A percentile compares a stretch with the other conserved stretches of the same genome.
Evolutionary conservation across 768 basidiomycete species (phyloP).

Genomic region (Strobilomyces echinocephalus): DNA sequence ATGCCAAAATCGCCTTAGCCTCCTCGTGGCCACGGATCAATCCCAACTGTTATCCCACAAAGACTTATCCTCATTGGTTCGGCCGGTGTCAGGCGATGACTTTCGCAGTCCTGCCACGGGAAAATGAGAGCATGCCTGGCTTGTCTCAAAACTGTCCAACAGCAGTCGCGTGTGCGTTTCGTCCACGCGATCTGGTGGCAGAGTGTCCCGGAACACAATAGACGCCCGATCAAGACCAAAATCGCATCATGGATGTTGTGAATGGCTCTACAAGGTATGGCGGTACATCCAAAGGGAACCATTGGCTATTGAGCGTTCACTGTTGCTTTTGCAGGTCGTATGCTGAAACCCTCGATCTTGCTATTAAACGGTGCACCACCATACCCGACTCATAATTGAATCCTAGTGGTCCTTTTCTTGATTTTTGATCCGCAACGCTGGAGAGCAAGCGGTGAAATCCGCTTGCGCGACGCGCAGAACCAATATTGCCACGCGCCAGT

Average conservation of each 20-base stretch:
- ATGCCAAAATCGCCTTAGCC: background rate
- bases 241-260: conserved; percentile 2
- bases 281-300: background rate
- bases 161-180: background rate
- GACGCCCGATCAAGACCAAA: too few species aligned
- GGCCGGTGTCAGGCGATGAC: background rate
- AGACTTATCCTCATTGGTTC: background rate
- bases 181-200: background rate
- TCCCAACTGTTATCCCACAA: background rate
- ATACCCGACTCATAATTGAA: background rate
- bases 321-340: background rate
- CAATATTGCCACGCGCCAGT: background rate
- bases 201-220: too few species aligned
- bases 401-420: background rate
- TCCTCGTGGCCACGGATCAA: background rate
- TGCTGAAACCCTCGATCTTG: background rate
- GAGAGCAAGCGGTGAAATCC: background rate
- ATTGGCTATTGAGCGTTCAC: background rate
- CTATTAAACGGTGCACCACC: background rate
- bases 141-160: background rate
- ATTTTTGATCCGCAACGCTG: background rate
- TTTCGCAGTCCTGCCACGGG: background rate
- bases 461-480: background rate
- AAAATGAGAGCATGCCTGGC: background rate
- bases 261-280: background rate